Evolutionary conservation across 2,329 filamentous ascomycete genomes (phyloP).

Genomic region (Verticillium dahliae): DNA sequence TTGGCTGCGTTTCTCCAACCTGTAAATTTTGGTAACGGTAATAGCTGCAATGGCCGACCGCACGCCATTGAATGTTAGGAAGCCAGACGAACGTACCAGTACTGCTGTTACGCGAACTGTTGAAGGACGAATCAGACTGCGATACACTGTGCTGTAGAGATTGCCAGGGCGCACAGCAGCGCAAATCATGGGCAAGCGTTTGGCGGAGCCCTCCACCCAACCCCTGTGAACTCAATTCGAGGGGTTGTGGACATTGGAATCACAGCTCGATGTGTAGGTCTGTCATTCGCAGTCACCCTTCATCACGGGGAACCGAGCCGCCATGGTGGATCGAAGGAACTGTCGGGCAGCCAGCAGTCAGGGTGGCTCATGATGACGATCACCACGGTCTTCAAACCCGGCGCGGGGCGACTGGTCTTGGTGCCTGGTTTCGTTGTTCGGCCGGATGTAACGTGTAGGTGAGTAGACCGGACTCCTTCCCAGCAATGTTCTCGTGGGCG

Average conservation of each 20-base stretch:
- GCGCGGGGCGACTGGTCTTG: not conserved
- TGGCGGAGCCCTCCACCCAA: not conserved
- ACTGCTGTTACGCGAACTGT: too few species aligned
- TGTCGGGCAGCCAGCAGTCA: not conserved
- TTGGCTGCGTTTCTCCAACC: too few species aligned
- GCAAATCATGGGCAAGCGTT: not conserved
- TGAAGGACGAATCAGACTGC: too few species aligned
- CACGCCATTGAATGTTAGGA: too few species aligned
- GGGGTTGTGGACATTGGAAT: not conserved
- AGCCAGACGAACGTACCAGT: too few species aligned
- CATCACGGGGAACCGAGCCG: not conserved
- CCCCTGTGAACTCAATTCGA: not conserved
- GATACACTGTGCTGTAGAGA: not conserved
- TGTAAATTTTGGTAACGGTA: too few species aligned
- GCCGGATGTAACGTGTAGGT: not conserved
- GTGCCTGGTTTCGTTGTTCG: not conserved
- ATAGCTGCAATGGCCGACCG: too few species aligned
- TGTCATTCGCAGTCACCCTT: not conserved
- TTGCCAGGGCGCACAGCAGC: not conserved
- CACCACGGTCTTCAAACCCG: not conserved
- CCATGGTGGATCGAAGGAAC: not conserved
- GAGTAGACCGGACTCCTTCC: not conserved
- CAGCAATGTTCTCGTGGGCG: too few species aligned
- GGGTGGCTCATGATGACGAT: not conserved
- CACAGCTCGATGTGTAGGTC: not conserved